Evolutionary conservation across 1,139 yeast genomes (phyloP), one percentile per base, ranked within the genome.

Genomic region (Protomyces inundatus): DNA sequence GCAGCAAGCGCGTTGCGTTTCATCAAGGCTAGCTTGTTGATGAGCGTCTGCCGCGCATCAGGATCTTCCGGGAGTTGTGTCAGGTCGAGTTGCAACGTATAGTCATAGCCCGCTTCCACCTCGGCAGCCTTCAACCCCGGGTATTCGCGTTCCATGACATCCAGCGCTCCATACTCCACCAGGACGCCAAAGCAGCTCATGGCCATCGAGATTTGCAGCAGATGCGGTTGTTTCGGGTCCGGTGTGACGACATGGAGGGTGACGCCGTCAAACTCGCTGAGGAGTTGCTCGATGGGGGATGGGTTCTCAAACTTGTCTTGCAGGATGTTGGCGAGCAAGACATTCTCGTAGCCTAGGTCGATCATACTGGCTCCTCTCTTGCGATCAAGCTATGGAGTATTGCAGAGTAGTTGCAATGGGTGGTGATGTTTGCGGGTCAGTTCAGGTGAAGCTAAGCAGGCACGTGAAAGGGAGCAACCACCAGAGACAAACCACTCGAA

Each of bases 181-280:
- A 90, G 80, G 71, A 89, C 96, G 35, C 77, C 76, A 86, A 87
- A 90, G 71, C 96, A 87, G 74, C 86, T 87, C 73, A 88, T 82
- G 69, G 82, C 83, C 68, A 90, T 79, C 30, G 95, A 87, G 54
- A 90, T 77, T 68, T 87, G 78, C 66, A 90, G 77, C 73, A 82
- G 78, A 54, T 84, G 77, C 42, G 62, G 62, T 6, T 33, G 36
- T 79, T 84, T 88, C 71, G 79, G 81, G 73, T 83, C 90, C 12
- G 91, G 85, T 52, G 96, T 91, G 57, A 96, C 87, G 68, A 95
- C 80, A 76, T 91, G 98, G 77, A 88, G 90, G 37, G 95, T 88
- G 65, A 97, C 95, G 77, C 90, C 90, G 76, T 93, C 98, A 72
- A 93, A 93, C 77, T 93, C 99, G 45, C 96, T 86, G 68, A 93